phyloP scores from a whole-genome alignment of 2,329 filamentous ascomycete genomes.

The Botrytis tulipae region DNA sequence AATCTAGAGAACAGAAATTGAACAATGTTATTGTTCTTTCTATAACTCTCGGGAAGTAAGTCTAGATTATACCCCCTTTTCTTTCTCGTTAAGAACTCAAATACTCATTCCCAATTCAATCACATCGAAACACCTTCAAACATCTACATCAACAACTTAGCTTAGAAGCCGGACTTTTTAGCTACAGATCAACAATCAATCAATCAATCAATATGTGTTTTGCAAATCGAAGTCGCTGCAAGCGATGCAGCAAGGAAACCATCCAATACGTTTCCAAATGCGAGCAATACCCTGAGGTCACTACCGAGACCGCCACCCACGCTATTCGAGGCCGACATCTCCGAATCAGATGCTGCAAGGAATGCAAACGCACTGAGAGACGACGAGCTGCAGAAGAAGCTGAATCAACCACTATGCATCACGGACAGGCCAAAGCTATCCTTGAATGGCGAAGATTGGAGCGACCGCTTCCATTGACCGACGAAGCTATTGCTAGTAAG shows the following conservation, averaged over 20 bases:
- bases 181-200: neutral
- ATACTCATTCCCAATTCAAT: neutral
- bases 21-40: neutral
- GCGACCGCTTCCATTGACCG: constrained; percentile 5
- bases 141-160: neutral
- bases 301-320: neutral
- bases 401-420: neutral
- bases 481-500: neutral
- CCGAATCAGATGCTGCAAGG: neutral
- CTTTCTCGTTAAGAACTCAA: neutral
- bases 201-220: constrained; percentile 5
- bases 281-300: neutral
- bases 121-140: neutral
- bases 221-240: neutral
- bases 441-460: neutral
- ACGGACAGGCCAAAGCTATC: neutral
- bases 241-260: neutral
- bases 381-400: neutral
- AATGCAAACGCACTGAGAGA: neutral
- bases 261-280: neutral
- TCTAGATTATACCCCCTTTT: neutral
- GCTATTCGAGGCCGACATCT: constrained; percentile 4
- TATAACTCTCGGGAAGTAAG: neutral
- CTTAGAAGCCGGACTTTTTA: neutral
- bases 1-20: neutral